These are phyloP conservation scores for Pseudopithomyces chartarum DNA, from an alignment of 2,329 filamentous ascomycete genomes.

Conservation along the genomic window DNA sequence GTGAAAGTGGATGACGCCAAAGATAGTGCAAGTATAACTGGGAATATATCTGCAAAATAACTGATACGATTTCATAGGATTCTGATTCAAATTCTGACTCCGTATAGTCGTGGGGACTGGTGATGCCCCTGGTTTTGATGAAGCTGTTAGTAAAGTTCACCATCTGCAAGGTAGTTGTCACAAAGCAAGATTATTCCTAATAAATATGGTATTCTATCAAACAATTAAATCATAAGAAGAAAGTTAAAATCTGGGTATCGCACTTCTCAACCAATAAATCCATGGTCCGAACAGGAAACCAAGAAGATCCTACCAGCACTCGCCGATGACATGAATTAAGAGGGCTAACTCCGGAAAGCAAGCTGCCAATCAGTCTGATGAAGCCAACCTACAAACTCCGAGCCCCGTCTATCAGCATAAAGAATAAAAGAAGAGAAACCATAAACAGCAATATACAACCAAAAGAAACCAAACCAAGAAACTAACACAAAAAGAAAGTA, in stretches of 20 bases:
- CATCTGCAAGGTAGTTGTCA: not conserved
- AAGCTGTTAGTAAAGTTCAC: too few species aligned
- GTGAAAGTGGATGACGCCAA: constrained; percentile 7
- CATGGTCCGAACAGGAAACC: not conserved
- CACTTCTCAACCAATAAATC: not conserved
- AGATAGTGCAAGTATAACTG: not conserved
- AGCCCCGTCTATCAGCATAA: not conserved
- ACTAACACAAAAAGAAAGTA: not conserved
- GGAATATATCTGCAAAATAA: not conserved
- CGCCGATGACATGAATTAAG: not conserved
- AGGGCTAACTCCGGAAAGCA: not conserved
- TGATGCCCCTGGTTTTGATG: too few species aligned
- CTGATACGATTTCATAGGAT: not conserved
- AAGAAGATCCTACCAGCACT: not conserved
- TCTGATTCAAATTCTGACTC: too few species aligned
- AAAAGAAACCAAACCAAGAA: not conserved
- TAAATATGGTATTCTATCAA: not conserved
- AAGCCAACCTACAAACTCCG: constrained; percentile 2
- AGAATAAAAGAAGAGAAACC: not conserved
- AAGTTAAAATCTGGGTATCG: not conserved
- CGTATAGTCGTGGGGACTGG: too few species aligned
- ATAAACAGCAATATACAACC: not conserved
- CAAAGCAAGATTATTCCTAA: not conserved
- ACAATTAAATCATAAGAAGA: not conserved
- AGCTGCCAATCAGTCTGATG: not conserved